Evolutionary conservation across 257 asterid species (phyloP).

Genomic region (Datura wrightii): DNA sequence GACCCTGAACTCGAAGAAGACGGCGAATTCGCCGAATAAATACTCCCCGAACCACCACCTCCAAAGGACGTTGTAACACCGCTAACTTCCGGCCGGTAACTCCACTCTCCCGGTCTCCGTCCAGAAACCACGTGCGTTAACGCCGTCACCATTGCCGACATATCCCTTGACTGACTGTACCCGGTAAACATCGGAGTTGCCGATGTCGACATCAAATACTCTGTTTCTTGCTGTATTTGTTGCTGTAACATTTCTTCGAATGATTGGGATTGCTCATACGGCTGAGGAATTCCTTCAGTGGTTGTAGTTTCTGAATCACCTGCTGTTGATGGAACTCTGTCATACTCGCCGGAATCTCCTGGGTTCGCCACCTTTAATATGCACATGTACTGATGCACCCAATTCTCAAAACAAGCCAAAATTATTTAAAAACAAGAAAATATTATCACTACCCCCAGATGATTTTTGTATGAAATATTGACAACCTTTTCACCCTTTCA

Average conservation of each 20-base stretch:
- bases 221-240: constrained; percentile 35
- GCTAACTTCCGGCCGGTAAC: constrained; percentile 33
- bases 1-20: constrained; percentile 80
- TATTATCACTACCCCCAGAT: constrained; percentile 14
- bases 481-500: constrained; percentile 24
- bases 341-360: constrained; percentile 55
- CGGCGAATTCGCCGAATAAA: constrained; percentile 49
- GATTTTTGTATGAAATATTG: neutral
- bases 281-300: neutral
- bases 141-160: constrained; percentile 79
- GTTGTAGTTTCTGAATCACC: constrained; percentile 9
- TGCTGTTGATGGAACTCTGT: constrained; percentile 40
- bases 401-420: neutral
- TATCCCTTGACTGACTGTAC: constrained; percentile 48
- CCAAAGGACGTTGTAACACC: constrained; percentile 42
- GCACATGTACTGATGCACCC: constrained; percentile 44
- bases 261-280: constrained; percentile 27
- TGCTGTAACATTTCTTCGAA: constrained; percentile 40
- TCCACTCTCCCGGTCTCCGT: constrained; percentile 44
- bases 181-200: constrained; percentile 47
- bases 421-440: neutral
- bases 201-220: constrained; percentile 48
- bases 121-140: constrained; percentile 70
- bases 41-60: constrained; percentile 42
- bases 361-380: constrained; percentile 73